A percentile compares a stretch with the other conserved stretches of the same genome.
These are phyloP conservation scores for Penicillium griseofulvum DNA, from an alignment of 2,329 filamentous ascomycete species.

Conservation along the genomic window DNA sequence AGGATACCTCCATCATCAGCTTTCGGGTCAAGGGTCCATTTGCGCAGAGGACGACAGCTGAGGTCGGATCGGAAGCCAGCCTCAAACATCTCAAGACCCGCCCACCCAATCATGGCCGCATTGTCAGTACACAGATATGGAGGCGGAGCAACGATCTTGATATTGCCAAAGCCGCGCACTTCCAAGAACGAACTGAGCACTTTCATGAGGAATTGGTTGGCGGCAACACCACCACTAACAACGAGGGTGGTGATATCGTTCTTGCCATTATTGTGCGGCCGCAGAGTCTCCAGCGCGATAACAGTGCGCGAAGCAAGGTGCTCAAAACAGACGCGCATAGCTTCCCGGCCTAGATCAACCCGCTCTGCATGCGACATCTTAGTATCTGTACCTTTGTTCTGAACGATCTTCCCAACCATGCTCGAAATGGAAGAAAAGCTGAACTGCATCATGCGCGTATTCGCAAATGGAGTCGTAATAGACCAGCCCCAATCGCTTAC, in stretches of 20 bases:
- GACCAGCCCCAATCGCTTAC: conserved; percentile 62
- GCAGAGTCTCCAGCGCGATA: conserved; percentile 58
- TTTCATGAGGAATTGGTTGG: conserved; percentile 73
- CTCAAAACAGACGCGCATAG: conserved; percentile 81
- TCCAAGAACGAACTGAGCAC: conserved; percentile 63
- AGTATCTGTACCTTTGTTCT: conserved; percentile 26
- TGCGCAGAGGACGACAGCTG: conserved; percentile 58
- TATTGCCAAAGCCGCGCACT: conserved; percentile 60
- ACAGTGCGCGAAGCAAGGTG: conserved; percentile 76
- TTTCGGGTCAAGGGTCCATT: conserved; percentile 70
- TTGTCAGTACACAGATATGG: conserved; percentile 83
- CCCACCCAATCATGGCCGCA: conserved; percentile 96
- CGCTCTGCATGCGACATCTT: conserved; percentile 59
- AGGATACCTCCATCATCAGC: conserved; percentile 65
- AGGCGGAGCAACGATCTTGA: conserved; percentile 73
- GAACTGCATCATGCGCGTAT: conserved; percentile 60
- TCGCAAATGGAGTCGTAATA: conserved; percentile 65
- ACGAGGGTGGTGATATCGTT: conserved; percentile 62
- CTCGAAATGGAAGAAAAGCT: conserved; percentile 73
- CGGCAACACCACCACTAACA: conserved; percentile 85
- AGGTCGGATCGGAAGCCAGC: conserved; percentile 68
- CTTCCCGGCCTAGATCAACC: conserved; percentile 65
- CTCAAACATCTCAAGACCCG: conserved; percentile 87
- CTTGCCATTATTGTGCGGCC: conserved; percentile 12
- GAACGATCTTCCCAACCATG: conserved; percentile 59